Evolutionary conservation across 1,139 yeast genomes (phyloP), one percentile per base, ranked within the genome.

Genomic region (Geotrichum carabidarum): DNA sequence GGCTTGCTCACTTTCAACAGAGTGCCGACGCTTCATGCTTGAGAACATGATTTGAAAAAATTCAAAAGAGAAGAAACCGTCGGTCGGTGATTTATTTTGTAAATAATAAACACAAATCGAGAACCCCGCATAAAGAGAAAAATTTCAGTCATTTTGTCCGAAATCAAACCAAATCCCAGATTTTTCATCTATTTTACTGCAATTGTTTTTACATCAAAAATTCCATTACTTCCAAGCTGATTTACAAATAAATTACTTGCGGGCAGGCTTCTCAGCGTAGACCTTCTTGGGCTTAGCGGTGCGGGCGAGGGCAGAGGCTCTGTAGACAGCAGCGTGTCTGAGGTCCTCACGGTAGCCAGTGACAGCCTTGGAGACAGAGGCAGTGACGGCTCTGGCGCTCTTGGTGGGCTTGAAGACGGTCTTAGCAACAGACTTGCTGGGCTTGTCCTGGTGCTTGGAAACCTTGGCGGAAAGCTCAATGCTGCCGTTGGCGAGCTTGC

Each of bases 281-380:
- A 66, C 57, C 71, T 73, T 72, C 68, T 66, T 73, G 61, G 70
- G 60, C 62, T 62, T 67, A 62, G 65, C 68, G 56, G 75, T 63
- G 61, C 75, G 70, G 56, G 75, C 64, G 63, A 72, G 72, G 64
- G 76, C 77, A 60, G 76, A 72, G 59, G 76, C 75, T 69, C 73
- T 71, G 68, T 67, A 67, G 58, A 76, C 74, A 54, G 78, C 78
- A 62, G 70, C 72, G 63, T 73, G 69, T 65, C 74, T 70, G 62
- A 75, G 70, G 63, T 76, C 80, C 57, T 71, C 71, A 69, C 79
- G 74, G 79, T 77, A 76, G 62, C 75, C 75, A 62, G 71, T 70
- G 62, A 74, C 69, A 60, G 71, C 65, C 71, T 74, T 74, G 58
- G 78, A 65, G 62, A 73, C 74, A 59, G 80, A 77, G 59, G 67